Evolutionary conservation across 2,329 filamentous ascomycete genomes (phyloP).

Genomic region (Bretziella fagacearum): DNA sequence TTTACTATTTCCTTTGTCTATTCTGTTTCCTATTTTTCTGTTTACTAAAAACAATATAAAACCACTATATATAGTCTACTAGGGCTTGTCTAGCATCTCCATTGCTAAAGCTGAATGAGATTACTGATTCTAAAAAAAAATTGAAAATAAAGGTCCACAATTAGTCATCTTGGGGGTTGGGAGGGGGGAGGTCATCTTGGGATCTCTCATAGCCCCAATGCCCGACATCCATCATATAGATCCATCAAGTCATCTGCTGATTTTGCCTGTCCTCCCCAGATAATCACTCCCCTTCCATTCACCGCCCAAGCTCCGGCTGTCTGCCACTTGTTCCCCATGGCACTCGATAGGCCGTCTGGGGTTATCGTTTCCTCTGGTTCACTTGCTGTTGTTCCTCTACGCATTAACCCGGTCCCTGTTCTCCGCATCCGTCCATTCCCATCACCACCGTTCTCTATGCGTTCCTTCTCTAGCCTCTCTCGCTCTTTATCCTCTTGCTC

Average conservation of each 20-base stretch:
- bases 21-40: no score
- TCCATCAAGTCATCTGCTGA: conserved; percentile 35
- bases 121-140: no score
- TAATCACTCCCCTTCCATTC: conserved; percentile 31
- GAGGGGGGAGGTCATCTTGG: no score
- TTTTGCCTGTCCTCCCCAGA: conserved; percentile 33
- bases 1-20: no score
- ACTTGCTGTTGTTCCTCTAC: conserved; percentile 19
- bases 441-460: background rate
- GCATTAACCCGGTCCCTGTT: background rate
- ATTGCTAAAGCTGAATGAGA: no score
- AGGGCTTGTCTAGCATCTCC: no score
- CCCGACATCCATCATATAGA: conserved; percentile 30
- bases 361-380: background rate
- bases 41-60: no score
- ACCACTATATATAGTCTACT: no score
- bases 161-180: no score
- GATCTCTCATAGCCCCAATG: conserved; percentile 22
- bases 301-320: conserved; percentile 35
- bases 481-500: conserved; percentile 5
- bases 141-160: no score
- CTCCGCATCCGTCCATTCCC: background rate
- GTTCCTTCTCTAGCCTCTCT: background rate
- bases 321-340: conserved; percentile 41
- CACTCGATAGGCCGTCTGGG: conserved; percentile 24